Evolutionary conservation across 1,139 yeast genomes (phyloP), one percentile per base, ranked within the genome.

Genomic region (Tardiomyces blankii): DNA sequence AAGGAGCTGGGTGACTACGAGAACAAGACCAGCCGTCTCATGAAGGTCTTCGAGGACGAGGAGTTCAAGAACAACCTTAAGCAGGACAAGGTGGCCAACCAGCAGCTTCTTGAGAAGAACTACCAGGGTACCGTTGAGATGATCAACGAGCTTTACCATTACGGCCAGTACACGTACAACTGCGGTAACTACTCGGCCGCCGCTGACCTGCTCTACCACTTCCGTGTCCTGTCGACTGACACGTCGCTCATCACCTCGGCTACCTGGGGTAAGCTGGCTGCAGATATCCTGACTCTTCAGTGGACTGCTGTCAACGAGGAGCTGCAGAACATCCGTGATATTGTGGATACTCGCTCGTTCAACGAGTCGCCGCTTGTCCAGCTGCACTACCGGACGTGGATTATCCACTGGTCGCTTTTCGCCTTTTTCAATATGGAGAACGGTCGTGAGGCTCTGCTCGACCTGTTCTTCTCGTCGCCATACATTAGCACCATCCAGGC

Each of bases 401-500:
- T 78, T 49, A 73, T 78, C 56, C 84, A 79, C 64, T 78, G 82
- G 78, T 68, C 81, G 2, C 66, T 79, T 46, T 79, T 77, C 66
- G 78, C 79, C 48, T 75, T 74, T 56, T 75, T 76, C 67, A 74
- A 73, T 58, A 60, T 62, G 45, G 70, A 67, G 45, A 60, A 65
- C 48, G 77, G 78, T 21, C 58, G 69, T 43, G 80, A 75, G 47
- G 67, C 69, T 41, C 62, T 78, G 49, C 66, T 72, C 49, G 83
- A 78, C 51, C 59, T 77, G 43, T 76, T 77, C 61, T 72, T 77
- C 59, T 67, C 75, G 27, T 70, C 81, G 3, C 74, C 80, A 12
- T 77, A 77, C 59, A 63, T 79, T 50, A 74, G 79, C 49, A 74
- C 82, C 6, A 77, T 79, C 57, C 83, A 79, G 63, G 81, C 82